Evolutionary conservation across 768 basidiomycete species (phyloP), one percentile per base, ranked within the genome.

Genomic region (Rossbeevera mucosa): DNA sequence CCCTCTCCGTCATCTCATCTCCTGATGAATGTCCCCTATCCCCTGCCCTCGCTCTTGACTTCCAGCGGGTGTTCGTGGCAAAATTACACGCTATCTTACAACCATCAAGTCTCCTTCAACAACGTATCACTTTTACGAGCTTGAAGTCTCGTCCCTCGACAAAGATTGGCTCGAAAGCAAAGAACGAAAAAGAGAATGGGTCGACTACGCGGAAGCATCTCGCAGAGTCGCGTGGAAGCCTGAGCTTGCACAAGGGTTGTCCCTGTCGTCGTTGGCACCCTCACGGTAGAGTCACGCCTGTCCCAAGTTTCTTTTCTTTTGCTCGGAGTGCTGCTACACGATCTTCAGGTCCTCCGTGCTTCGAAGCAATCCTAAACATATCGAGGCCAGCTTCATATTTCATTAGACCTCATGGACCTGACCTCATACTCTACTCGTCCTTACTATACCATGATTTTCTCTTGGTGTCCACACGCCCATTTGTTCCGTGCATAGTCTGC

Each of bases 81-180:
- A 75, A 57, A 88, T 93, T 60, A 90, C 86, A 61, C 85, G 89
- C 63, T 91, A 80, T 72, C 86, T 93, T 46, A 86, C 81, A 49
- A 92, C 91, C 44, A 88, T 90, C 70, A 81, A 84, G 55, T 80
- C 86, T 38, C 81, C 85, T 30, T 81, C 88, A 47, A 80, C 86
- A 49, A 93, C 83, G 33, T 93, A 91, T 72, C 91, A 93, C 72
- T 91, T 93, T 59, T 93, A 88, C 73, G 91, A 93, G 69, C 80
- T 93, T 62, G 91, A 93, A 70, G 89, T 91, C 44, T 75, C 79
- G 14, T 74, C 72, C 36, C 80, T 93, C 52, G 91, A 91, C 60
- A 74, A 80, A 56, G 83, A 88, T 55, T 93, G 91, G 91, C 73
- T 88, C 52, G 91, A 93, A 68, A 74, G 80, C 62, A 77, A 82